A percentile compares a stretch with the other conserved stretches of the same genome.
Conservation (phyloP, 2,329 filamentous ascomycete species). For the Fusarium fujikuroi region DNA sequence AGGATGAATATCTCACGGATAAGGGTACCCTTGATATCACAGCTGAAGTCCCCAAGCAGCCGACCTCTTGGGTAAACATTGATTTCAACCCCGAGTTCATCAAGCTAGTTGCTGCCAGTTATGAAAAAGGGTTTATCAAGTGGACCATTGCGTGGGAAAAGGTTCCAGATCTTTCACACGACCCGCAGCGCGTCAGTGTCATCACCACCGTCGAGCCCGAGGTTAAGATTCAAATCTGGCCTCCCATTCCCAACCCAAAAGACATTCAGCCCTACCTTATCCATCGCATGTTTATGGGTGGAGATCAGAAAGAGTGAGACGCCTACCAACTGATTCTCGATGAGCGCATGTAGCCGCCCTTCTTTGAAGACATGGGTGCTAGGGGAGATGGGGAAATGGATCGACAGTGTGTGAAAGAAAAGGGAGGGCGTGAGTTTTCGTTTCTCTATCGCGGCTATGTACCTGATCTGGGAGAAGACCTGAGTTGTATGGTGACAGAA, state of each 20-base stretch:
- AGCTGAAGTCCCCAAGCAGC: not conserved
- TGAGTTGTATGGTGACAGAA: accelerated
- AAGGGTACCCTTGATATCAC: not conserved
- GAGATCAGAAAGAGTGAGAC: not conserved
- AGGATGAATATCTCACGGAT: not conserved
- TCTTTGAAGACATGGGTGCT: not conserved
- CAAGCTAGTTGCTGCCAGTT: not conserved
- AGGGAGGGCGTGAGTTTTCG: accelerated
- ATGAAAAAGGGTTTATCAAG: not conserved
- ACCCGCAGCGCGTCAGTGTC: not conserved
- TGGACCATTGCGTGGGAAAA: not conserved
- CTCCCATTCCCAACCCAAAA: not conserved
- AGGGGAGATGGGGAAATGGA: not conserved
- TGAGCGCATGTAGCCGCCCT: not conserved
- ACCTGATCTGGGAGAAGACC: accelerated
- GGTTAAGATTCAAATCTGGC: not conserved
- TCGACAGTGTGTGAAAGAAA: too few relatives aligned
- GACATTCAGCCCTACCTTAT: not conserved
- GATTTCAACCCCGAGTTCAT: not conserved
- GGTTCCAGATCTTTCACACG: not conserved
- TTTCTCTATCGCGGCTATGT: accelerated
- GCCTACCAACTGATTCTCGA: not conserved
- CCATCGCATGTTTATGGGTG: not conserved
- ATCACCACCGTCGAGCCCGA: not conserved
- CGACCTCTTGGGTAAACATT: not conserved